Base-by-base conservation (phyloP, 208 protist genomes). In the Acanthamoeba royreba region DNA sequence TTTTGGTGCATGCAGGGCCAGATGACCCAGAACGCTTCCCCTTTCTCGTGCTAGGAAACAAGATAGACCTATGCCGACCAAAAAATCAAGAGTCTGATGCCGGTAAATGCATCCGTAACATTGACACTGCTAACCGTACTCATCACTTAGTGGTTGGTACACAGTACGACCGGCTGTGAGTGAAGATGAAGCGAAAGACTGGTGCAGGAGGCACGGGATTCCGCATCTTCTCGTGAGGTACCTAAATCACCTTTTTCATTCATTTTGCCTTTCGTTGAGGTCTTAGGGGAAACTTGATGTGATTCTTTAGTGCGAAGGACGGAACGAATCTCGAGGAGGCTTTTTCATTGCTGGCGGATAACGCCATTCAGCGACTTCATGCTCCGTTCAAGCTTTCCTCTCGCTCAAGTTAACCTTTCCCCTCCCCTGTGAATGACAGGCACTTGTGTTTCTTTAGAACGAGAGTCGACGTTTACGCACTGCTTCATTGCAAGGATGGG, bases 11-110 rank as follows among this genome's bases (percentile, higher is more conserved):
- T 42, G 86, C 74, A 9, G 19, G 93, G 0, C 55, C 55, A 79
- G 69, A 33, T 9, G 74, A 86, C 31, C 92, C 40, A 47, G 66
- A 83, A 33, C 66, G 8, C 19, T 98, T 98, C 72, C 98, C 99
- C 49, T 99, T 99, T 94, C 97, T 99, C 33, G 96, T 99, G 52
- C 94, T 99, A 55, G 98, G 98, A 69, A 99, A 99, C 97, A 99
- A 99, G 94, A 98, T 96, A 11, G 99, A 99, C 94, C 45, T 95
- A 28, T 83, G 72, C 19, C 72, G 35, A 46, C 0, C 35, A 45
- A n/a, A 42, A 43, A 95, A 2, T 40, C 47, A 33, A n/a, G n/a
- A n/a, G n/a, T n/a, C n/a, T n/a, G n/a, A n/a, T n/a, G n/a, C n/a
- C n/a, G n/a, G n/a, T n/a, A n/a, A n/a, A n/a, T n/a, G n/a, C n/a